Evolutionary conservation across 208 protist genomes (phyloP).

Genomic region (Kentomonas sorsogonicus): DNA sequence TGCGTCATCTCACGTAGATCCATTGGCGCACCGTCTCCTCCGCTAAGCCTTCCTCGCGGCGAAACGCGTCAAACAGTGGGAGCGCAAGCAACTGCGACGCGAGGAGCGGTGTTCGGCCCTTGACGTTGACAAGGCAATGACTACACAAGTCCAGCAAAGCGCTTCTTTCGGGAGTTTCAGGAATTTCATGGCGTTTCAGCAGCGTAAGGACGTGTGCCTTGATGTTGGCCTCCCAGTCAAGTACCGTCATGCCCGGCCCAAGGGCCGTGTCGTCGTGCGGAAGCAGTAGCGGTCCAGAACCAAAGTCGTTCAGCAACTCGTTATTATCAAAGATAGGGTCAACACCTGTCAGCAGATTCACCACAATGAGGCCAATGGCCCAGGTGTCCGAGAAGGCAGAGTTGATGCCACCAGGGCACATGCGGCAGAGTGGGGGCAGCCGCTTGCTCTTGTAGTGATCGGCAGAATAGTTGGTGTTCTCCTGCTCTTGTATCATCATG

Average conservation of each 20-base stretch:
- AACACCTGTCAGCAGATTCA: conserved; percentile 70
- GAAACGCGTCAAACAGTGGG: conserved; percentile 37
- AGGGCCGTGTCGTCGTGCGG: conserved; percentile 18
- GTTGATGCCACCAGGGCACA: conserved; percentile 67
- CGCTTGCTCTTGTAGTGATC: conserved; percentile 19
- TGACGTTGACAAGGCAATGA: conserved; percentile 58
- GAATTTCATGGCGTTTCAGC: conserved; percentile 25
- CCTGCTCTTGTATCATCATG: no score
- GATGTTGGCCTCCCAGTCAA: conserved; percentile 80
- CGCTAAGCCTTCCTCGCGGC: conserved; percentile 16
- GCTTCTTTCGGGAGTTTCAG: conserved; percentile 9
- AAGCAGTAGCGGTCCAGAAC: conserved; percentile 52
- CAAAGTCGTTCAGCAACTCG: conserved; percentile 70
- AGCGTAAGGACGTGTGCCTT: conserved; percentile 37
- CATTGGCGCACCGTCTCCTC: conserved; percentile 25
- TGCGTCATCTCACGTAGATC: conserved; percentile 5
- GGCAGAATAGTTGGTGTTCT: no score
- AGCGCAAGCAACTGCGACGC: conserved; percentile 39
- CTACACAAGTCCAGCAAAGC: conserved; percentile 48
- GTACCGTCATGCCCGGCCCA: conserved; percentile 16
- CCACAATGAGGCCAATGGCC: conserved; percentile 55
- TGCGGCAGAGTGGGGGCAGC: conserved; percentile 51
- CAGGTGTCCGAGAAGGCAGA: conserved; percentile 52
- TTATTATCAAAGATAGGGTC: conserved; percentile 62
- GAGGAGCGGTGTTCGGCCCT: conserved; percentile 16